Percentiles rank a stretch among this genome's conserved stretches.
These are phyloP conservation scores for Pestalotiopsis sp. DNA, from an alignment of 2,329 filamentous ascomycete genomes.

Conservation along the genomic window DNA sequence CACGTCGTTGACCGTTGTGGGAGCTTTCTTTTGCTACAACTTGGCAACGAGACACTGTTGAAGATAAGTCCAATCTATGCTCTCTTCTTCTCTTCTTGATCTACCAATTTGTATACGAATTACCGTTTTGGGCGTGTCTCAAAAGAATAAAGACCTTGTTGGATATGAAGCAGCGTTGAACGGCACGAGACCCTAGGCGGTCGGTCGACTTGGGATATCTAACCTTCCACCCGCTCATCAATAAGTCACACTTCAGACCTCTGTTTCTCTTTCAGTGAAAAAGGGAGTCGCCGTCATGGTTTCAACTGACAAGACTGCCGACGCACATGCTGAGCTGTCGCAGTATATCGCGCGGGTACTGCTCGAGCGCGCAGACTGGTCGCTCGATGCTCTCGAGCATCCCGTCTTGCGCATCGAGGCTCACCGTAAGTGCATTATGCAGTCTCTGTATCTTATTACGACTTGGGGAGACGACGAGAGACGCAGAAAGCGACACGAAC, in stretches of 20 bases:
- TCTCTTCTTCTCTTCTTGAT: no score
- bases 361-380: not conserved
- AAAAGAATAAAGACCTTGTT: no score
- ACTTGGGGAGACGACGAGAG: not conserved
- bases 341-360: not conserved
- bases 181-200: not conserved
- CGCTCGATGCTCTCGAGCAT: not conserved
- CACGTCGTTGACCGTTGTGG: not conserved
- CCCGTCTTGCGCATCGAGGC: constrained; percentile 3
- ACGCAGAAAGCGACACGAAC: not conserved
- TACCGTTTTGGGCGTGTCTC: no score
- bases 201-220: not conserved
- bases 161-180: no score
- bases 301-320: not conserved
- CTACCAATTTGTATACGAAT: no score
- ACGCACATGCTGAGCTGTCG: not conserved
- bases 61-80: not conserved
- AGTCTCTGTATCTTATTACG: not conserved
- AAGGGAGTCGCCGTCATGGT: not conserved
- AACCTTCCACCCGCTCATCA: not conserved
- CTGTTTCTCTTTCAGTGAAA: not conserved
- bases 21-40: not conserved
- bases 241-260: not conserved
- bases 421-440: not conserved
- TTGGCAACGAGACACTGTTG: not conserved